A percentile compares a stretch with the other conserved stretches of the same genome.
phyloP scores from a whole-genome alignment of 2,329 filamentous ascomycete species.

The Colletotrichum falcatum region DNA sequence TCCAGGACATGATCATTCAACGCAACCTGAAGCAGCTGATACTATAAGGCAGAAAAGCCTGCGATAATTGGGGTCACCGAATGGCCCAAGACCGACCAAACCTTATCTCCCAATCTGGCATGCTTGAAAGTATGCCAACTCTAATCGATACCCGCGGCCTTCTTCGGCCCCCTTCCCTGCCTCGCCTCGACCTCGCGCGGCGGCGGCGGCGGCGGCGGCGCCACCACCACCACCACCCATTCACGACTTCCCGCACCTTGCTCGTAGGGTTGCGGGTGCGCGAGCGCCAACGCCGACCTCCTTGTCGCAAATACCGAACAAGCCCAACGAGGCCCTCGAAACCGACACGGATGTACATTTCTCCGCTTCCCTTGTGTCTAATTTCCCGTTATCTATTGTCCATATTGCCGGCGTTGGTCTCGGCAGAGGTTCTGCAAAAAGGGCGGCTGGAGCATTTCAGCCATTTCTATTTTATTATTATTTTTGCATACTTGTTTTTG shows the following conservation, averaged over 20 bases:
- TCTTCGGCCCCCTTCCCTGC: neutral
- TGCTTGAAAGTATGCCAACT: conserved; percentile 19
- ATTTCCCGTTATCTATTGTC: conserved; percentile 34
- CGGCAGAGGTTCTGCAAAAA: conserved; percentile 10
- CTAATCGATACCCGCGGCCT: conserved; percentile 40
- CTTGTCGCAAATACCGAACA: neutral
- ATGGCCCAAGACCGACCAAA: conserved; percentile 5
- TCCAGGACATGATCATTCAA: conserved; percentile 90
- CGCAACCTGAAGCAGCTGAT: conserved; percentile 85
- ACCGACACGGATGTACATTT: conserved; percentile 34
- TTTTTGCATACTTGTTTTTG: conserved; percentile 16
- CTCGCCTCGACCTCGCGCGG: conserved; percentile 16
- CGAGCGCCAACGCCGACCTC: neutral
- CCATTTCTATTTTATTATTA: neutral
- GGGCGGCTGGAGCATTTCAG: conserved; percentile 10
- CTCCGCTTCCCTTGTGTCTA: conserved; percentile 36
- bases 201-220: no score
- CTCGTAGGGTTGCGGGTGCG: conserved; percentile 2
- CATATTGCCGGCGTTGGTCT: conserved; percentile 38
- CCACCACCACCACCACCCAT: conserved; percentile 12
- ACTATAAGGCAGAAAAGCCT: conserved; percentile 59
- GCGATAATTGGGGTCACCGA: conserved; percentile 17
- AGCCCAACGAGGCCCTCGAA: neutral
- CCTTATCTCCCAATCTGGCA: conserved; percentile 2
- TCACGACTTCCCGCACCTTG: neutral